Evolutionary conservation across 2,329 filamentous ascomycete genomes (phyloP).

Genomic region (Colletotrichum agaves): DNA sequence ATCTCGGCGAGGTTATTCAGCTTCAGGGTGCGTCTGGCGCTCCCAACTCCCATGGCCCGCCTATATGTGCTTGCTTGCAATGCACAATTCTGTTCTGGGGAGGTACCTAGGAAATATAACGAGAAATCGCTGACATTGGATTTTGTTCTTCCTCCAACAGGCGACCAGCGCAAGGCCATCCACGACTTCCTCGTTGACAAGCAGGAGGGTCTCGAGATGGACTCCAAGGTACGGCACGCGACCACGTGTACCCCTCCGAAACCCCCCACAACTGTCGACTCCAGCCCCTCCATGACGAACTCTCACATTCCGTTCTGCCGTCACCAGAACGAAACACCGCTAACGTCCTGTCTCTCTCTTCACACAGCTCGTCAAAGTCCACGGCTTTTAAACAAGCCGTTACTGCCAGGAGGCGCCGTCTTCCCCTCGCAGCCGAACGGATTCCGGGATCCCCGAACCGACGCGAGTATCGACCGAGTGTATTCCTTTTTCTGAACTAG

Average conservation of each 20-base stretch:
- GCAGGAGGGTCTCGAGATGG: constrained; percentile 85
- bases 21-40: constrained; percentile 31
- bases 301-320: background rate
- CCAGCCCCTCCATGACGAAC: background rate
- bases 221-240: constrained; percentile 68
- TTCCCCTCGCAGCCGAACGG: constrained; percentile 35
- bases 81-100: too few relatives aligned
- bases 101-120: too few relatives aligned
- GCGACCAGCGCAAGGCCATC: constrained; percentile 92
- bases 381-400: constrained; percentile 67
- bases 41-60: background rate
- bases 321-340: background rate
- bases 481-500: background rate
- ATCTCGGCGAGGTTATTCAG: constrained; percentile 39
- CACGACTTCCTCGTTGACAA: constrained; percentile 91
- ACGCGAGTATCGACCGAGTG: constrained; percentile 13
- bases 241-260: background rate
- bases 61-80: too few relatives aligned
- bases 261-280: background rate
- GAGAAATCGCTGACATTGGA: background rate
- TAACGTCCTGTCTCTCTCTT: background rate
- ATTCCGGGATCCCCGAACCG: constrained; percentile 18
- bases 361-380: constrained; percentile 54
- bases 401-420: constrained; percentile 48
- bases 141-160: constrained; percentile 45